Evolutionary conservation across 208 protist genomes (phyloP), one percentile per base, ranked within the genome.

Genomic region (Leishmania braziliensis): DNA sequence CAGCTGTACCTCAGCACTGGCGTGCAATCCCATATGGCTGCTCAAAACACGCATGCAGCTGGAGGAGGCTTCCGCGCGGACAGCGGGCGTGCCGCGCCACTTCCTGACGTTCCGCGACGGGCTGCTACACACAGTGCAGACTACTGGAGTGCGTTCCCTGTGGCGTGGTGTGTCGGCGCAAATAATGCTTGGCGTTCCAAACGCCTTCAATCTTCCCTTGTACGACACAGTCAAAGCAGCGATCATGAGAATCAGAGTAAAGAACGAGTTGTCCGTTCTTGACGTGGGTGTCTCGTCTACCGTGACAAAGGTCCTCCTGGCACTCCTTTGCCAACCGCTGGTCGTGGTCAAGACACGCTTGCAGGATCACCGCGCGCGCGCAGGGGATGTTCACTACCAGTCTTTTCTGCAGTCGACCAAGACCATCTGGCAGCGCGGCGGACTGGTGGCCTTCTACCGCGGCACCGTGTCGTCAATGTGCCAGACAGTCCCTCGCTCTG

Each of bases 21-120:
- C 88, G 62, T 96, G 91, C 78, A 96, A 95, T 73, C 95, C 95
- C 6, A 95, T 98, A 70, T 98, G 94, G 91, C 88, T 98, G 8
- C 74, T 98, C 23, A 98, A 98, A 85, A 96, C 93, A 5, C 92
- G 95, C 23, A 98, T 98, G 92, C 93, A 98, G 79, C 83, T 98
- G 46, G 90, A 94, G 72, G 91, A 96, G 46, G 80, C 75, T 20
- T 75, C 75, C 4, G 81, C 70, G 39, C 70, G 77, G 50, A 84
- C 79, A 36, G 63, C 75, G 20, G 46, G 29, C 53, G 80, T 50
- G 72, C 86, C 69, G 53, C 84, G 85, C 23, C 83, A 92, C 79
- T 95, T 92, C 76, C 71, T 51, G 14, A 92, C 89, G 3, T 96
- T 97, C 74, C 75, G 82, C 20, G 84, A 87, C 70, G 93, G 93